Evolutionary conservation across 2,329 filamentous ascomycete species (phyloP), one percentile per base, ranked within the genome.

Genomic region (Ciborinia camelliae): DNA sequence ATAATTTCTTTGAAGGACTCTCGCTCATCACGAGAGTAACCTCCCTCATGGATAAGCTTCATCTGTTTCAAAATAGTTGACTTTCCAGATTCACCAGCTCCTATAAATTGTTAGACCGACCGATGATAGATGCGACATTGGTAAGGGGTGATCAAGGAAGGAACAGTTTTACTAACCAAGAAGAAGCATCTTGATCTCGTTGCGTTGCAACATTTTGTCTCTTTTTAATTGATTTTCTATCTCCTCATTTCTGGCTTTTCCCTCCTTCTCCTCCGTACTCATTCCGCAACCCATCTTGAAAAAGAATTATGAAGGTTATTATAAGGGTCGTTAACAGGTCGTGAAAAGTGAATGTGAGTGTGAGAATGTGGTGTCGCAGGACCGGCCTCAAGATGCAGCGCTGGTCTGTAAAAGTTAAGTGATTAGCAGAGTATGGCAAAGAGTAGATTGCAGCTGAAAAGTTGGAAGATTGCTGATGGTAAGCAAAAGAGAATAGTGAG

Each of bases 261-360:
- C 94, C 92, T 98, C 95, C 90, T 97, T 97, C 83, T 98, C 95
- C 84, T 98, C 95, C 77, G 95, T 97, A 80, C 94, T 98, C 92
- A 97, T 96, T 81, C 94, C 94, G 80, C 95, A 99, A 88, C 95
- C 95, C 95, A 99, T 99, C 75, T 84, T 92, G 89, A 78, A 82
- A 80, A 79, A 82, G 80, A 79, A 69, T 69, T 71, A 65, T 63
- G 43, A 45, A 54, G 51, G 54, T 64, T 41, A 59, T 59, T 52
- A 67, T 62, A 62, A 37, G 35, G 51, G 54, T 64, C 45, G 61
- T 59, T 48, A 67, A 64, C 57, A 23, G 37, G 41, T 54, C 15
- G 37, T 51, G 28, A 32, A 20, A 28, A 43, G 52, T 52, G 60
- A 35, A 50, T 35, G 41, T 18, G 28, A 58, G 26, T 20, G 52